Evolutionary conservation across 768 basidiomycete species (phyloP).

Genomic region (Pisolithus microcarpus): DNA sequence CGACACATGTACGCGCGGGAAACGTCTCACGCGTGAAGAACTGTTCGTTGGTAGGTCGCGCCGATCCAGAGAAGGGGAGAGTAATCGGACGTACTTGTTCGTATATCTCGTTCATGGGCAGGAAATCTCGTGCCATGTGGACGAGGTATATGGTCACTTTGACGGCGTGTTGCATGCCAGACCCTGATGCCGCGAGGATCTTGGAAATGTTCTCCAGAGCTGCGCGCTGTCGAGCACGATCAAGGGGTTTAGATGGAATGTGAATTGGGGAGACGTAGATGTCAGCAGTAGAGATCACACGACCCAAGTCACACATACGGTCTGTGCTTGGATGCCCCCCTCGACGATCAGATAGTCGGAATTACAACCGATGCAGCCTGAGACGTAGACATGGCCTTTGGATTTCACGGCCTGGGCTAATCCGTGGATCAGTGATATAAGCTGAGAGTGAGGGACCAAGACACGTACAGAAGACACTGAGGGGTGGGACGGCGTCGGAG

Average conservation of each 20-base stretch:
- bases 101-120: slow-evolving; percentile 35
- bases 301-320: slow-evolving; percentile 19
- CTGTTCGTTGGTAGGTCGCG: slow-evolving; percentile 21
- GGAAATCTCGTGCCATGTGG: slow-evolving; percentile 32
- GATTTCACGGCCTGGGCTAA: slow-evolving; percentile 34
- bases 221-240: slow-evolving; percentile 17
- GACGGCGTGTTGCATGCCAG: slow-evolving; percentile 29
- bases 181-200: slow-evolving; percentile 33
- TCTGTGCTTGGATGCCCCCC: slow-evolving; percentile 33
- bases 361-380: slow-evolving; percentile 33
- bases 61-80: neutral
- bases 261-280: slow-evolving; percentile 25
- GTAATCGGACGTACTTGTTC: slow-evolving; percentile 16
- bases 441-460: too few species aligned
- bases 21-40: slow-evolving; percentile 39
- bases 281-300: neutral
- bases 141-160: slow-evolving; percentile 36
- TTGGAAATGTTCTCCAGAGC: slow-evolving; percentile 34
- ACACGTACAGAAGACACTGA: slow-evolving; percentile 29
- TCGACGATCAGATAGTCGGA: slow-evolving; percentile 24
- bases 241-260: too few species aligned
- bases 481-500: slow-evolving; percentile 24
- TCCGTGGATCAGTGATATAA: neutral
- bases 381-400: slow-evolving; percentile 31
- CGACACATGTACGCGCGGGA: slow-evolving; percentile 55